phyloP scores from a whole-genome alignment of 106 monocot genomes.

The Dendrobium officinale region DNA sequence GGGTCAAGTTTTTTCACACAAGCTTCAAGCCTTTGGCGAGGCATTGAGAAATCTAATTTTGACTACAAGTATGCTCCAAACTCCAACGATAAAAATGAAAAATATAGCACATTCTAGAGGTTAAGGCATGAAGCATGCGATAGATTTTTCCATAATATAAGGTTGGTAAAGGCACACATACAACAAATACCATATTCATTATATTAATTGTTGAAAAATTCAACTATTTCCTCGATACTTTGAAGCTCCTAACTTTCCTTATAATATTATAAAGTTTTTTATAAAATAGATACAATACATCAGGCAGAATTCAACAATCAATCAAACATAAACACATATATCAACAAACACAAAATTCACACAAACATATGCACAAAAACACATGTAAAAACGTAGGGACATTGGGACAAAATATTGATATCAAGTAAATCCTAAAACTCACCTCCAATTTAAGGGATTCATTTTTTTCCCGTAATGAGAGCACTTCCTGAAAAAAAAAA shows the following conservation, averaged over 20 bases:
- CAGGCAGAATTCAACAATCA: neutral
- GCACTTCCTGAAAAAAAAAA: constrained; percentile 57
- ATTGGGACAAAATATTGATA: neutral
- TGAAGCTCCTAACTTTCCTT: neutral
- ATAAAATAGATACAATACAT: neutral
- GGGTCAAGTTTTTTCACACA: neutral
- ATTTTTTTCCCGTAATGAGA: constrained; percentile 40
- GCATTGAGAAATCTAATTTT: neutral
- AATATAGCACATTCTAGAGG: neutral
- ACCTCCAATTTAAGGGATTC: constrained; percentile 50
- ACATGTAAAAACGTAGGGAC: neutral
- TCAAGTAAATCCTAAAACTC: neutral
- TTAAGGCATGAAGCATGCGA: neutral
- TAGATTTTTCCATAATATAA: neutral
- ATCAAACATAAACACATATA: neutral
- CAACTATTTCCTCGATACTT: neutral
- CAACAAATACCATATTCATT: neutral
- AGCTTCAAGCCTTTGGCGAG: neutral
- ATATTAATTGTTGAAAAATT: neutral
- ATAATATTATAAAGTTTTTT: neutral
- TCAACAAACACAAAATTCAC: neutral
- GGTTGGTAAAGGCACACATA: neutral
- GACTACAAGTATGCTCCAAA: neutral
- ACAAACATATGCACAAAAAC: neutral
- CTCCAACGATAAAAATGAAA: neutral